Percentiles rank a stretch among this genome's conserved stretches.
Evolutionary conservation across 257 asterid species (phyloP).

Genomic region (Rauvolfia tetraphylla): DNA sequence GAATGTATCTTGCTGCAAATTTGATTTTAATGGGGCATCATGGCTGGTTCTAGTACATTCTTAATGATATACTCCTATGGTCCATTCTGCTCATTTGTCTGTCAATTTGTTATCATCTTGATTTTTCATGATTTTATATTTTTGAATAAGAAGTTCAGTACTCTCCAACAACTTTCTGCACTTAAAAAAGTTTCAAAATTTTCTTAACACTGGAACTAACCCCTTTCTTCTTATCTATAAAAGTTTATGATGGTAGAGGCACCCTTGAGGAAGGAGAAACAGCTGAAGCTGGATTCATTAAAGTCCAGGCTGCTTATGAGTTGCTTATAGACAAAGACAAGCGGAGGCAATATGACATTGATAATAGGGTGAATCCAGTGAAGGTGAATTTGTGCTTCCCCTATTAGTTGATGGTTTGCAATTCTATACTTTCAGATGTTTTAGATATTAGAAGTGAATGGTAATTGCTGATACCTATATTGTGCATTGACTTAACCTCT

Average conservation of each 20-base stretch:
- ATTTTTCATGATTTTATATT: not conserved
- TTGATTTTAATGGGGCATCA: not conserved
- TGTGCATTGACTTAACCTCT: not conserved
- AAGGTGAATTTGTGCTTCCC: constrained; percentile 48
- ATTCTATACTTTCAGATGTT: not conserved
- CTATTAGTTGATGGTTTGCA: constrained; percentile 13
- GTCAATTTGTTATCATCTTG: not conserved
- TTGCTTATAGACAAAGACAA: constrained; percentile 75
- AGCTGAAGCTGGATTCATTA: constrained; percentile 91
- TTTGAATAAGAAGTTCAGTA: not conserved
- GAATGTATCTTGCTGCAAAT: not conserved
- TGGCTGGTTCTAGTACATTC: not conserved
- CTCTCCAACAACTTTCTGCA: not conserved
- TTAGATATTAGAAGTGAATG: not conserved
- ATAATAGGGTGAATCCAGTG: constrained; percentile 82
- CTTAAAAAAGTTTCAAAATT: not conserved
- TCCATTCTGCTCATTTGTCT: not conserved
- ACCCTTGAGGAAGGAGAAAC: constrained; percentile 94
- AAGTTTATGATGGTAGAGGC: constrained; percentile 93
- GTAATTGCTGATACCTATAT: not conserved
- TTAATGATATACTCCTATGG: not conserved
- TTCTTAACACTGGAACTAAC: constrained; percentile 17
- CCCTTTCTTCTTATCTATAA: constrained; percentile 15
- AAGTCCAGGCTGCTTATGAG: constrained; percentile 96
- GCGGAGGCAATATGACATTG: constrained; percentile 67